phyloP scores from a whole-genome alignment of 495 filamentous ascomycete species.

The Lophiotrema nucula region DNA sequence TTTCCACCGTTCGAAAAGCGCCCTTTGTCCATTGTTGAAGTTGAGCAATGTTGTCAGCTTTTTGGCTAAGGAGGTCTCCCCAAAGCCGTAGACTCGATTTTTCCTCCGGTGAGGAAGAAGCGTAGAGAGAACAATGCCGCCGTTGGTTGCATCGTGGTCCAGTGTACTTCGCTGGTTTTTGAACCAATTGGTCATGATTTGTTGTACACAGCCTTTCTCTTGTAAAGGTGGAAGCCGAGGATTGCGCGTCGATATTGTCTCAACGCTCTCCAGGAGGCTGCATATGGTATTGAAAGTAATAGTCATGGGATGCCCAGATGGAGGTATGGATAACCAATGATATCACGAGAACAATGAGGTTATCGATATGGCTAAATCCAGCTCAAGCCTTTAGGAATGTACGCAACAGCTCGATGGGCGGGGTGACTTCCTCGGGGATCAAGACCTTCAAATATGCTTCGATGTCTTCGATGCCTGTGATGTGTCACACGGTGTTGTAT shows the following conservation, averaged over 20 bases:
- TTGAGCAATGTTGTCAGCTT: conserved; percentile 18
- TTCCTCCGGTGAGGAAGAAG: conserved; percentile 27
- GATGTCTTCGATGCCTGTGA: no score
- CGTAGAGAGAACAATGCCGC: conserved; percentile 13
- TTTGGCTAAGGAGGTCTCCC: conserved; percentile 1
- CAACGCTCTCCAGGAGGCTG: conserved; percentile 22
- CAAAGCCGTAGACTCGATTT: conserved; percentile 20
- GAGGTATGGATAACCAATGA: neutral
- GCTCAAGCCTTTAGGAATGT: no score
- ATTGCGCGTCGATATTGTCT: neutral
- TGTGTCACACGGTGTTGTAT: no score
- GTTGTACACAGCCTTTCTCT: neutral
- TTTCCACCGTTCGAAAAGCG: conserved; percentile 11
- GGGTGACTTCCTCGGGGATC: no score
- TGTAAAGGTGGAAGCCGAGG: conserved; percentile 5
- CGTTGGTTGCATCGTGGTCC: conserved; percentile 8
- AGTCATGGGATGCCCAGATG: conserved; percentile 12
- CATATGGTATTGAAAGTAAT: conserved; percentile 27
- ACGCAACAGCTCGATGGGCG: no score
- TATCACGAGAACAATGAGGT: neutral
- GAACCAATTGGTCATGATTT: conserved; percentile 17
- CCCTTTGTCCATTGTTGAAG: conserved; percentile 17
- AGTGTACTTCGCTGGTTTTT: conserved; percentile 12
- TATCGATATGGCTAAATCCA: no score
- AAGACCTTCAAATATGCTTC: no score